These are phyloP conservation scores for Collybia nuda DNA, from an alignment of 768 basidiomycete species.

Conservation along the genomic window DNA sequence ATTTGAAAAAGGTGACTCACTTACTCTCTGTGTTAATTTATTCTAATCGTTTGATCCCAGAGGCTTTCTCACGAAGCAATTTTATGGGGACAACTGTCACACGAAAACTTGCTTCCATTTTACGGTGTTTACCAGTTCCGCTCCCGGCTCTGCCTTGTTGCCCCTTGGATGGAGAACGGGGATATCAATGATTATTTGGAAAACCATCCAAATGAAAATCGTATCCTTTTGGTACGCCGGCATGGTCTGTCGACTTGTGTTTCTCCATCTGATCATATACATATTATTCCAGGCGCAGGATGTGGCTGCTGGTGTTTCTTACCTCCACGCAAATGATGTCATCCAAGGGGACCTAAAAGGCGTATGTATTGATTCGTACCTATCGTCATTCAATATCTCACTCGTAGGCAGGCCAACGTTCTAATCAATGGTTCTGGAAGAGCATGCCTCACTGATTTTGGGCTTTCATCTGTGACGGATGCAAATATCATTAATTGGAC, in stretches of 20 bases:
- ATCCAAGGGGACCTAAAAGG: slow-evolving; percentile 14
- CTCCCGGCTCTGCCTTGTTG: slow-evolving; percentile 6
- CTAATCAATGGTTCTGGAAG: slow-evolving; percentile 7
- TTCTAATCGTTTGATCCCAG: slow-evolving; percentile 2
- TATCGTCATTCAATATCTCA: not conserved
- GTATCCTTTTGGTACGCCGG: slow-evolving; percentile 1
- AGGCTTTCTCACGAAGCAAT: slow-evolving; percentile 5
- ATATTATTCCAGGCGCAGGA: slow-evolving; percentile 1
- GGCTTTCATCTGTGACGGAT: not conserved
- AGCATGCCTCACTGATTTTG: slow-evolving; percentile 2
- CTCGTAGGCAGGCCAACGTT: slow-evolving; percentile 10
- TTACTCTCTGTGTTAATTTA: not conserved
- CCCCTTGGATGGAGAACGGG: slow-evolving; percentile 11
- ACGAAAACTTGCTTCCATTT: slow-evolving; percentile 9
- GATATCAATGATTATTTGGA: slow-evolving; percentile 6
- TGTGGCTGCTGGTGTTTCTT: slow-evolving; percentile 7
- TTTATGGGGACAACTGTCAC: slow-evolving; percentile 10
- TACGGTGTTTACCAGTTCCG: slow-evolving; percentile 7
- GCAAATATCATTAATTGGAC: slow-evolving; percentile 3
- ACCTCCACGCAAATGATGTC: slow-evolving; percentile 7
- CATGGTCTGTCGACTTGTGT: not conserved
- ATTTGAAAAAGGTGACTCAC: slow-evolving; percentile 20
- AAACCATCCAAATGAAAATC: not conserved
- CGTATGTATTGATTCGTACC: not conserved
- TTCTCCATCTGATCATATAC: too few relatives aligned